Percentiles rank a stretch among this genome's conserved stretches.
Conservation (phyloP, 1,139 yeast genomes). For the Geotrichum cucujoidarum region DNA sequence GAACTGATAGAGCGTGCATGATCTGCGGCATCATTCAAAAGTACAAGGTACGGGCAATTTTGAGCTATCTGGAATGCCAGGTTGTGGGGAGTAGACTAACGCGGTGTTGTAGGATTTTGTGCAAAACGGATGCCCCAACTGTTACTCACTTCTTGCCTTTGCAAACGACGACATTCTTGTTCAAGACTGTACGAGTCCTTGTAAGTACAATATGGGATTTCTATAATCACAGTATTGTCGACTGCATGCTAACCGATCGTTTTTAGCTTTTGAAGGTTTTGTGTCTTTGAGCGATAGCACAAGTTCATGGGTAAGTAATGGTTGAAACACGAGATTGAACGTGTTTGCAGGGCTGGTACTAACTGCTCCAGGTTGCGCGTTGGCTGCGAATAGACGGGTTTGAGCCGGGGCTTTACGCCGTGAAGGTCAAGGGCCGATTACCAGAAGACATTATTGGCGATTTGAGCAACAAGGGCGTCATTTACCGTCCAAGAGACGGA, state of each 20-base stretch:
- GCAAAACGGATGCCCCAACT: slow-evolving; percentile 92
- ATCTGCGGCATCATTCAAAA: slow-evolving; percentile 90
- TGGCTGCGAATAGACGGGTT: slow-evolving; percentile 93
- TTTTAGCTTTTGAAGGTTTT: slow-evolving; percentile 75
- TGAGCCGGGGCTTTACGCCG: slow-evolving; percentile 88
- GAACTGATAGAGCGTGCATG: slow-evolving; percentile 94
- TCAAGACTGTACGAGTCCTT: slow-evolving; percentile 91
- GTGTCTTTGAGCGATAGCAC: slow-evolving; percentile 86
- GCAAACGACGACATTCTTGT: slow-evolving; percentile 80
- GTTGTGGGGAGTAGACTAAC: background rate
- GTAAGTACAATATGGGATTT: slow-evolving; percentile 30
- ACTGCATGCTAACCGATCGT: background rate
- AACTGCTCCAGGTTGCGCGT: slow-evolving; percentile 51
- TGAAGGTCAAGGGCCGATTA: slow-evolving; percentile 83
- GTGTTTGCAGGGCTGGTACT: no score
- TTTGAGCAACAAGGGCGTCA: slow-evolving; percentile 65
- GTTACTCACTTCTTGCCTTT: slow-evolving; percentile 78
- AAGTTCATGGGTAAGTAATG: slow-evolving; percentile 66
- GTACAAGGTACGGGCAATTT: slow-evolving; percentile 47
- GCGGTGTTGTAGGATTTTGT: slow-evolving; percentile 50
- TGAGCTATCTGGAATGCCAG: background rate
- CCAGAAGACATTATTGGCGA: slow-evolving; percentile 81
- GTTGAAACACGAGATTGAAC: background rate
- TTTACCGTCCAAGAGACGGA: slow-evolving; percentile 95
- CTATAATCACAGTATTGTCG: background rate